Conservation (phyloP, 108 stramenopile species). For the Nannochloropsis oceanica region DNA sequence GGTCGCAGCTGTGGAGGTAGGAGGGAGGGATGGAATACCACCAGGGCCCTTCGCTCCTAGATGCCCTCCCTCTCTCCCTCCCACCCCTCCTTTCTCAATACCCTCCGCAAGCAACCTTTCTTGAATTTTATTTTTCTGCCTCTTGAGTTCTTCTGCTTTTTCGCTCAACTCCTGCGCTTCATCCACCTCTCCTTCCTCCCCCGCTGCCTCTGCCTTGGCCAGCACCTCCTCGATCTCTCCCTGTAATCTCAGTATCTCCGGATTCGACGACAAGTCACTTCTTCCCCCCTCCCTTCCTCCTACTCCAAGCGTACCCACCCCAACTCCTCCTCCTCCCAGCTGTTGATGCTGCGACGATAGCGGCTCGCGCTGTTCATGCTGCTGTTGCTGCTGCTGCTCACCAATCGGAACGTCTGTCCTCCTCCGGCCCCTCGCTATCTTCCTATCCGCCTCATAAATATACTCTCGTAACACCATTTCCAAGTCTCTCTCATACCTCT, state of each 20-base stretch:
- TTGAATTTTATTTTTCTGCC: background rate
- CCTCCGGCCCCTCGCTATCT: background rate
- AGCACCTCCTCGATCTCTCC: conserved; percentile 25
- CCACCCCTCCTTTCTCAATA: background rate
- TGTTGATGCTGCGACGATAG: background rate
- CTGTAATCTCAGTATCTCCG: background rate
- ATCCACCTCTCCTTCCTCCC: conserved; percentile 36
- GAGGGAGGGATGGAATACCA: background rate
- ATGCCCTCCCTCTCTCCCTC: background rate
- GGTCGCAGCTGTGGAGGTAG: background rate
- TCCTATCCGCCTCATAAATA: conserved; percentile 3
- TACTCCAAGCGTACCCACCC: background rate
- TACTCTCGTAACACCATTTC: background rate
- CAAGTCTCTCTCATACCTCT: background rate
- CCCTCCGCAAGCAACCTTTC: background rate
- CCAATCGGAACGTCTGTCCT: background rate
- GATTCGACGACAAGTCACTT: background rate
- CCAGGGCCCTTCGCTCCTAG: background rate
- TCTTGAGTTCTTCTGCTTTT: conserved; percentile 17
- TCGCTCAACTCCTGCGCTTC: conserved; percentile 28
- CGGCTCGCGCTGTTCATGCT: background rate
- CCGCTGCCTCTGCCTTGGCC: conserved; percentile 36
- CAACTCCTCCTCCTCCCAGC: background rate
- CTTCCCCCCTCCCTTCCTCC: background rate
- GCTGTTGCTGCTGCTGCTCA: background rate